A percentile compares a stretch with the other conserved stretches of the same genome.
phyloP scores from a whole-genome alignment of 495 filamentous ascomycete genomes.

The Xylaria telfairii region DNA sequence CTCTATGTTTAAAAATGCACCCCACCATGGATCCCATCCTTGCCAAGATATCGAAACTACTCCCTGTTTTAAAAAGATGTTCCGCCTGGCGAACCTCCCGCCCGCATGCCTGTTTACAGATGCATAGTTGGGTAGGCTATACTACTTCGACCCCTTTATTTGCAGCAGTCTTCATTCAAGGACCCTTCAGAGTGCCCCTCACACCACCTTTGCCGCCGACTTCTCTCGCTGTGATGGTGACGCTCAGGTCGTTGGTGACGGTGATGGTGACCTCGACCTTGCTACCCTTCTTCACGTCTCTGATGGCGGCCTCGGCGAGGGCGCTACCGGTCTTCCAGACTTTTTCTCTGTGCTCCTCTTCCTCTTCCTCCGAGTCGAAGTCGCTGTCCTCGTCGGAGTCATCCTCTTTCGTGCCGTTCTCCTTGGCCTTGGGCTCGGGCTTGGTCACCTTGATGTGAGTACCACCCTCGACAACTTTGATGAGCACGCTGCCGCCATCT shows the following conservation, averaged over 20 bases:
- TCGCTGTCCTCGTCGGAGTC: constrained; percentile 69
- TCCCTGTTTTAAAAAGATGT: background rate
- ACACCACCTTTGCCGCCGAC: constrained; percentile 86
- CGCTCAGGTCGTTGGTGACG: constrained; percentile 74
- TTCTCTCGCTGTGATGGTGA: constrained; percentile 82
- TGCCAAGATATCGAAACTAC: background rate
- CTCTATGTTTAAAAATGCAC: constrained; percentile 22
- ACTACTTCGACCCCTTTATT: background rate
- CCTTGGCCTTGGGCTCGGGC: constrained; percentile 76
- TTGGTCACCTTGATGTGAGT: constrained; percentile 90
- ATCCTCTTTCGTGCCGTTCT: constrained; percentile 63
- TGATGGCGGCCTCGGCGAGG: constrained; percentile 85
- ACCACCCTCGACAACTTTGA: constrained; percentile 84
- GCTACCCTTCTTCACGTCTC: constrained; percentile 80
- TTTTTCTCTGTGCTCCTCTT: constrained; percentile 85
- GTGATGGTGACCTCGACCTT: constrained; percentile 95
- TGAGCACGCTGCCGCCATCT: constrained; percentile 81
- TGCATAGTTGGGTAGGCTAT: too few species aligned
- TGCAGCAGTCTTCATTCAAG: constrained; percentile 14
- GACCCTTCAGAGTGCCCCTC: constrained; percentile 64
- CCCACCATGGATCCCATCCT: constrained; percentile 11
- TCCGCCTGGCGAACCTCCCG: background rate
- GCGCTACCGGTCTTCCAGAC: constrained; percentile 88
- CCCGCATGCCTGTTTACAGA: background rate
- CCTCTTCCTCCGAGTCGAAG: constrained; percentile 78